A percentile compares a stretch with the other conserved stretches of the same genome.
Conservation (phyloP, 495 filamentous ascomycete genomes). For the Penicillium pulvis region DNA sequence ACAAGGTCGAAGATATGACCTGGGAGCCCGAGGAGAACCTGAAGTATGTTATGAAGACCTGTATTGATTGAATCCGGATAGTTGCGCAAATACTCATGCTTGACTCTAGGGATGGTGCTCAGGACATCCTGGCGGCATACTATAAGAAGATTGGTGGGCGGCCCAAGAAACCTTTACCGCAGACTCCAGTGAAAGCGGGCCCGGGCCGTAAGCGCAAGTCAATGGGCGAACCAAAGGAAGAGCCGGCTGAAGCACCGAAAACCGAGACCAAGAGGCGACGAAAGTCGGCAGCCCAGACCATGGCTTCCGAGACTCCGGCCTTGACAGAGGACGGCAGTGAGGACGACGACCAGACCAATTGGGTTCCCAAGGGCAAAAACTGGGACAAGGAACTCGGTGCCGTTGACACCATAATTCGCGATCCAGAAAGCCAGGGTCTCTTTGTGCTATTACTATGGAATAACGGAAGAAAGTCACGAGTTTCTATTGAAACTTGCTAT, state of each 20-base stretch:
- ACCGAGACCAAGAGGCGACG: constrained; percentile 30
- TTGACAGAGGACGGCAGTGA: constrained; percentile 26
- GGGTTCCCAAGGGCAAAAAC: constrained; percentile 52
- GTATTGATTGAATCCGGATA: neutral
- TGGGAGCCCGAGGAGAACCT: constrained; percentile 63
- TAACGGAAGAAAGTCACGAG: constrained; percentile 45
- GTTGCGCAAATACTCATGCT: neutral
- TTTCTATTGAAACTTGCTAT: constrained; percentile 42
- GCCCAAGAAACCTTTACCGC: constrained; percentile 36
- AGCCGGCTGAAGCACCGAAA: constrained; percentile 16
- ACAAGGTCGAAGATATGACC: constrained; percentile 55
- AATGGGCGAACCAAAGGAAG: constrained; percentile 32
- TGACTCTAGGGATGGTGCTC: constrained; percentile 47
- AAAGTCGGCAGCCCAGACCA: constrained; percentile 22
- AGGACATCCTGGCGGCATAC: constrained; percentile 57
- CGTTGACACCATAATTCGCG: constrained; percentile 60
- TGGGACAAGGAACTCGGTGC: constrained; percentile 60
- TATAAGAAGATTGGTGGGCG: constrained; percentile 58
- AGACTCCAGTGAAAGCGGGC: constrained; percentile 15
- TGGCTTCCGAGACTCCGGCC: constrained; percentile 3
- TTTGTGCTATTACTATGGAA: constrained; percentile 60
- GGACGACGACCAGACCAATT: constrained; percentile 27
- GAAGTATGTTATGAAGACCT: constrained; percentile 32
- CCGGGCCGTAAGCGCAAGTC: constrained; percentile 44
- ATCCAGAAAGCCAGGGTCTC: constrained; percentile 37